Evolutionary conservation across 805 yeast species (phyloP).

Genomic region (Pichia heedii): DNA sequence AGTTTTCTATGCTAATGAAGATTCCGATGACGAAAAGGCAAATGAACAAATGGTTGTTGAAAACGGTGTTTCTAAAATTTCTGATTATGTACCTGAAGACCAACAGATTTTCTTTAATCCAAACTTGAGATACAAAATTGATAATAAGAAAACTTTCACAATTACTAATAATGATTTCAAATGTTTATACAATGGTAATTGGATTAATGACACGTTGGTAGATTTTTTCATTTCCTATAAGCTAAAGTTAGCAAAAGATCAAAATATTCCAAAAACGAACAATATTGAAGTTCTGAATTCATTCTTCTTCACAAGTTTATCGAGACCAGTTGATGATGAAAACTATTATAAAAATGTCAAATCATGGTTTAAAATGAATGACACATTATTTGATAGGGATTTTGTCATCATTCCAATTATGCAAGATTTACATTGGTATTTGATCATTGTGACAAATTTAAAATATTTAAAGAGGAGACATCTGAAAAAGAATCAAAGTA

Average conservation of each 20-base stretch:
- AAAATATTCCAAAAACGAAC: slow-evolving; percentile 23
- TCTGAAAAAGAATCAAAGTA: neutral
- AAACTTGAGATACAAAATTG: slow-evolving; percentile 40
- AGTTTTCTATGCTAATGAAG: slow-evolving; percentile 7
- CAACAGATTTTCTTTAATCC: slow-evolving; percentile 27
- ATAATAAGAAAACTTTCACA: slow-evolving; percentile 44
- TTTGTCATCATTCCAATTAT: slow-evolving; percentile 74
- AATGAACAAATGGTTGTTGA: slow-evolving; percentile 35
- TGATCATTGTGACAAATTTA: slow-evolving; percentile 58
- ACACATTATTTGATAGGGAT: slow-evolving; percentile 43
- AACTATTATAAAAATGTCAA: slow-evolving; percentile 54
- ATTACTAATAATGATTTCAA: slow-evolving; percentile 65
- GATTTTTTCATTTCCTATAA: slow-evolving; percentile 71
- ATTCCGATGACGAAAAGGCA: slow-evolving; percentile 12
- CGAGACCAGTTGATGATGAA: slow-evolving; percentile 19
- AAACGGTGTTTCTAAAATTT: slow-evolving; percentile 15
- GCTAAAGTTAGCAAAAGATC: slow-evolving; percentile 27
- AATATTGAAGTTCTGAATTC: slow-evolving; percentile 60
- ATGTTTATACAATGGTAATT: slow-evolving; percentile 69
- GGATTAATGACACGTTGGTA: slow-evolving; percentile 84
- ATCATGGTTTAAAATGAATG: slow-evolving; percentile 70
- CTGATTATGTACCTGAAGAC: slow-evolving; percentile 23
- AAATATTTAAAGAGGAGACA: slow-evolving; percentile 21
- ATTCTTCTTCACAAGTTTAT: slow-evolving; percentile 67
- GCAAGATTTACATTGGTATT: slow-evolving; percentile 80